Evolutionary conservation across 345 rosid species (phyloP).

Genomic region (Sonneratia alba): DNA sequence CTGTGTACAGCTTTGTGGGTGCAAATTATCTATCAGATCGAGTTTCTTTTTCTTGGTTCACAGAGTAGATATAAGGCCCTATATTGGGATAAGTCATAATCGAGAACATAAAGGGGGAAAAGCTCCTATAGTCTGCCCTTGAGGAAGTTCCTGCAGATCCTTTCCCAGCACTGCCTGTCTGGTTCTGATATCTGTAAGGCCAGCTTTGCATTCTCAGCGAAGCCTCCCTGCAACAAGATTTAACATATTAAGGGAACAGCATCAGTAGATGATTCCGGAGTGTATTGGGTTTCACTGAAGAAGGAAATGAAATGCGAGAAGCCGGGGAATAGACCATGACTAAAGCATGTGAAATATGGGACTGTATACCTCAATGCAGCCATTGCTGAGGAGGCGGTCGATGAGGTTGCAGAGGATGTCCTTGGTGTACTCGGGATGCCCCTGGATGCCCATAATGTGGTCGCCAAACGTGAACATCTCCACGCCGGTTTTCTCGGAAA

Average conservation of each 20-base stretch:
- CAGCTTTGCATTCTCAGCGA: constrained; percentile 37
- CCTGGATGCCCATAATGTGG: constrained; percentile 79
- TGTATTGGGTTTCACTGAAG: not conserved
- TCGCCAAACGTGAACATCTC: constrained; percentile 58
- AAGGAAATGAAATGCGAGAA: not conserved
- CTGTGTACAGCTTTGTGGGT: not conserved
- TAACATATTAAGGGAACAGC: not conserved
- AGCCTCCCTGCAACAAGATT: constrained; percentile 24
- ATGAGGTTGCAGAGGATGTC: constrained; percentile 63
- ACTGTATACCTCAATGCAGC: constrained; percentile 41
- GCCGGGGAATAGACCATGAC: not conserved
- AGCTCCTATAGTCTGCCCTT: constrained; percentile 13
- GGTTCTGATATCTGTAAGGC: constrained; percentile 45
- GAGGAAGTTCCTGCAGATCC: constrained; percentile 54
- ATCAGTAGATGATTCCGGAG: too few species aligned
- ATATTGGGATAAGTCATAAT: too few species aligned
- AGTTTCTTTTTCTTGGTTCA: too few species aligned
- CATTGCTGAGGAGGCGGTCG: constrained; percentile 55
- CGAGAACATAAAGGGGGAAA: too few species aligned
- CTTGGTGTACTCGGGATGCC: constrained; percentile 84
- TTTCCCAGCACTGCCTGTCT: constrained; percentile 43
- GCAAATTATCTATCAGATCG: not conserved
- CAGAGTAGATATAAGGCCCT: too few species aligned
- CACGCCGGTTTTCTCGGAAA: constrained; percentile 65
- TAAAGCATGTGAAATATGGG: not conserved